These are phyloP conservation scores for Aspergillus tamarii DNA, from an alignment of 2,329 filamentous ascomycete species.

Conservation along the genomic window DNA sequence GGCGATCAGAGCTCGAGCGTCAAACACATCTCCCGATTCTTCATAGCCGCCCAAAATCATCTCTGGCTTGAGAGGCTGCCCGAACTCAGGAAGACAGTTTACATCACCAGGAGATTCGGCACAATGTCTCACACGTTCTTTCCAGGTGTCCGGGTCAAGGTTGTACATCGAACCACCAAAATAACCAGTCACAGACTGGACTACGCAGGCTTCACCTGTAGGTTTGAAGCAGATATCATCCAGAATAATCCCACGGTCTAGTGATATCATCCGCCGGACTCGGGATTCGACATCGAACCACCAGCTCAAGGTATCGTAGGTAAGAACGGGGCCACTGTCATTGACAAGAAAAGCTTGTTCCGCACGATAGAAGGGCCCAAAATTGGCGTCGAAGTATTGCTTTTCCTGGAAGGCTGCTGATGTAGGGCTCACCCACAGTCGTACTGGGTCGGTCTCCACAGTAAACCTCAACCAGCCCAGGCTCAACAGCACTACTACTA, in stretches of 20 bases:
- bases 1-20: slow-evolving; percentile 79
- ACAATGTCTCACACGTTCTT: slow-evolving; percentile 71
- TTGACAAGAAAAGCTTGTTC: slow-evolving; percentile 95
- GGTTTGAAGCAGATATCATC: slow-evolving; percentile 94
- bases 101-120: slow-evolving; percentile 71
- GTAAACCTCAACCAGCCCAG: slow-evolving; percentile 86
- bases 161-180: slow-evolving; percentile 70
- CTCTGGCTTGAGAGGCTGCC: slow-evolving; percentile 82
- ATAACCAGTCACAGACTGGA: slow-evolving; percentile 91
- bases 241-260: slow-evolving; percentile 68
- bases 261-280: slow-evolving; percentile 72
- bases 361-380: slow-evolving; percentile 93
- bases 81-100: slow-evolving; percentile 82
- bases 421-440: slow-evolving; percentile 93
- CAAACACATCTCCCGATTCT: slow-evolving; percentile 63
- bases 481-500: slow-evolving; percentile 77
- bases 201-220: slow-evolving; percentile 82
- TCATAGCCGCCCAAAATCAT: slow-evolving; percentile 85
- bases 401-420: slow-evolving; percentile 92
- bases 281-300: slow-evolving; percentile 89
- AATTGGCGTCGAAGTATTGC: slow-evolving; percentile 86
- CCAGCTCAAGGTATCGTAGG: slow-evolving; percentile 86
- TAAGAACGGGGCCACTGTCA: slow-evolving; percentile 82
- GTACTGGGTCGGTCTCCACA: slow-evolving; percentile 87
- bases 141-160: slow-evolving; percentile 71